These are phyloP conservation scores for Trichoderma breve DNA, from an alignment of 2,329 filamentous ascomycete genomes.

Conservation along the genomic window DNA sequence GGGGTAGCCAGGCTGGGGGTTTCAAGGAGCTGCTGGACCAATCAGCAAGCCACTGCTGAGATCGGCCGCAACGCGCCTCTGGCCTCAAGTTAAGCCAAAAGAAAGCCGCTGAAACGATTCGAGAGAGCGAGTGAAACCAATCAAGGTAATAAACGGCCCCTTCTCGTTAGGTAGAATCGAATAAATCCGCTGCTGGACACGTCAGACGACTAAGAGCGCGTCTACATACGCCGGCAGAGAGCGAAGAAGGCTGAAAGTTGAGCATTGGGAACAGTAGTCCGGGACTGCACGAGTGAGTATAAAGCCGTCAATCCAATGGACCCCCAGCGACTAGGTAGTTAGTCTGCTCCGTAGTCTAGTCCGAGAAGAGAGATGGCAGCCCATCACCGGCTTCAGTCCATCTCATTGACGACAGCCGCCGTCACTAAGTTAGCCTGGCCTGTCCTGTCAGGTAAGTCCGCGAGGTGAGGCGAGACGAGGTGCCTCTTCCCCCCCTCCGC, in stretches of 20 bases:
- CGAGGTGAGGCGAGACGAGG: background rate
- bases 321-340: background rate
- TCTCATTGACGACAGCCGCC: too few species aligned
- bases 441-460: background rate
- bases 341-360: background rate
- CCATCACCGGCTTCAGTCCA: background rate
- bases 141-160: constrained; percentile 13
- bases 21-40: constrained; percentile 18
- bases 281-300: too few species aligned
- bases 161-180: background rate
- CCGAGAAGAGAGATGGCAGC: background rate
- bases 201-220: constrained; percentile 2
- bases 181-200: background rate
- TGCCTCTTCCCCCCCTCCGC: background rate
- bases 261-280: background rate
- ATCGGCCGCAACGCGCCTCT: constrained; percentile 15
- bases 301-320: background rate
- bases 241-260: constrained; percentile 13
- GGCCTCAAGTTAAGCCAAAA: constrained; percentile 13
- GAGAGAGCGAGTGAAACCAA: constrained; percentile 17
- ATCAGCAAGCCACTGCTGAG: constrained; percentile 12
- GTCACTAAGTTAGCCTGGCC: background rate
- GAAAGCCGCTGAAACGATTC: constrained; percentile 14
- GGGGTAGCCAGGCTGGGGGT: constrained; percentile 15
- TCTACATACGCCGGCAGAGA: background rate